These are phyloP conservation scores for Diplodia scrobiculata DNA, from an alignment of 2,329 filamentous ascomycete species.

Conservation along the genomic window DNA sequence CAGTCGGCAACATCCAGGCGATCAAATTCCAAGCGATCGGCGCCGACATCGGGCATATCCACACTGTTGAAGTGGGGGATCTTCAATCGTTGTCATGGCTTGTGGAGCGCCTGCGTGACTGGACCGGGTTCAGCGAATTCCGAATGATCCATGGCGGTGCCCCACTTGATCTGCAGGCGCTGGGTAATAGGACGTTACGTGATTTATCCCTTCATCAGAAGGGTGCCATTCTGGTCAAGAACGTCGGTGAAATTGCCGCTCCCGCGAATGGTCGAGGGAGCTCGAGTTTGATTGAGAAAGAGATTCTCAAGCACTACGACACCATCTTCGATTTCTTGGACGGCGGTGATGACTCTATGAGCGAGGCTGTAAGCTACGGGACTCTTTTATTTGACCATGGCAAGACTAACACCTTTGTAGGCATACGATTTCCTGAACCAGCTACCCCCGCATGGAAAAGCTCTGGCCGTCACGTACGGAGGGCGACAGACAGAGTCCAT, in stretches of 20 bases:
- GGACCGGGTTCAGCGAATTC: conserved; percentile 75
- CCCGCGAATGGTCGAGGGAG: conserved; percentile 18
- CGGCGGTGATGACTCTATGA: conserved; percentile 60
- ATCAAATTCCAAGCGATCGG: conserved; percentile 76
- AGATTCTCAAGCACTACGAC: conserved; percentile 79
- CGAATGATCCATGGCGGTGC: conserved; percentile 69
- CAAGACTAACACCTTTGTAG: conserved; percentile 34
- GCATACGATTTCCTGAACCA: conserved; percentile 42
- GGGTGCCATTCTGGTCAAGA: conserved; percentile 36
- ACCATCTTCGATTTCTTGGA: conserved; percentile 80
- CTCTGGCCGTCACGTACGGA: conserved; percentile 31
- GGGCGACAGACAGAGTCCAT: conserved; percentile 6
- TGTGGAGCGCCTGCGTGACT: conserved; percentile 67
- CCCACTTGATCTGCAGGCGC: conserved; percentile 31
- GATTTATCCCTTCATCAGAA: conserved; percentile 60
- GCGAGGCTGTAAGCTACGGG: conserved; percentile 34
- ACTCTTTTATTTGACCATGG: not conserved
- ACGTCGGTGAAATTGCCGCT: not conserved
- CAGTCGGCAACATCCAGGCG: conserved; percentile 65
- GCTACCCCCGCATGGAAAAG: conserved; percentile 39
- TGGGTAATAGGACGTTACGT: conserved; percentile 61
- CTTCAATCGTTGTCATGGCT: conserved; percentile 62
- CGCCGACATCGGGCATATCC: conserved; percentile 60
- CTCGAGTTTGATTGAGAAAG: conserved; percentile 63
- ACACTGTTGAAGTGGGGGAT: conserved; percentile 65